phyloP scores from a whole-genome alignment of 2,329 filamentous ascomycete species.

The Fusarium solani-melongenae region DNA sequence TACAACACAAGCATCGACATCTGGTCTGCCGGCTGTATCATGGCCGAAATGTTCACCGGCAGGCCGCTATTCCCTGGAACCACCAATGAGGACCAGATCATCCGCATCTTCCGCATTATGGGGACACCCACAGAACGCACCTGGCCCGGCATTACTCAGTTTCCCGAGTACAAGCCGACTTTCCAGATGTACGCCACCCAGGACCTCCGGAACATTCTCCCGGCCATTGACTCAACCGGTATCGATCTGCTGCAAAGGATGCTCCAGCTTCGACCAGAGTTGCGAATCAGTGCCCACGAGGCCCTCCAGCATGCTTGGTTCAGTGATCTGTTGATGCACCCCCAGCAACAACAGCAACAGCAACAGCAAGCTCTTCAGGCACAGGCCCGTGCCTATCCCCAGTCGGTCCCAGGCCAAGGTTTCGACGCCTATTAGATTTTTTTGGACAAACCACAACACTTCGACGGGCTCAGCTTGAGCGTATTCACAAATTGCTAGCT shows the following conservation, averaged over 20 bases:
- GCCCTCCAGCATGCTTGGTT: slow-evolving; percentile 96
- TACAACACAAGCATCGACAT: slow-evolving; percentile 99
- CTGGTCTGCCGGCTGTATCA: slow-evolving; percentile 99
- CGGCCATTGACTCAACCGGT: slow-evolving; percentile 87
- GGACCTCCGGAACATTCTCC: slow-evolving; percentile 86
- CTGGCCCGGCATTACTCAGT: slow-evolving; percentile 94
- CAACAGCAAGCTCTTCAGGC: slow-evolving; percentile 55
- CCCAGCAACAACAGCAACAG: slow-evolving; percentile 58
- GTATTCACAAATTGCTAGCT: slow-evolving; percentile 8
- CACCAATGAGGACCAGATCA: slow-evolving; percentile 96
- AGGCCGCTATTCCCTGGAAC: slow-evolving; percentile 96
- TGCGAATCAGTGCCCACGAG: slow-evolving; percentile 87
- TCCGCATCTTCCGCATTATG: slow-evolving; percentile 98
- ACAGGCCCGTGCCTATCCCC: slow-evolving; percentile 54
- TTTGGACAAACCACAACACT: neutral
- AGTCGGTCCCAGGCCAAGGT: slow-evolving; percentile 52
- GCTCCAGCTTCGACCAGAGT: slow-evolving; percentile 92
- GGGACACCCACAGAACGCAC: slow-evolving; percentile 94
- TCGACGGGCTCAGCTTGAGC: neutral
- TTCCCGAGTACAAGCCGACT: slow-evolving; percentile 97
- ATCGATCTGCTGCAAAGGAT: slow-evolving; percentile 90
- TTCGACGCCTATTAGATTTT: slow-evolving; percentile 51
- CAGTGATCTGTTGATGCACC: slow-evolving; percentile 73
- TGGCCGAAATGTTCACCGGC: slow-evolving; percentile 99
- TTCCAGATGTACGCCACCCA: slow-evolving; percentile 96